Percentiles rank a stretch among this genome's conserved stretches.
These are phyloP conservation scores for Parmales sp. DNA, from an alignment of 108 stramenopile species.

Conservation along the genomic window DNA sequence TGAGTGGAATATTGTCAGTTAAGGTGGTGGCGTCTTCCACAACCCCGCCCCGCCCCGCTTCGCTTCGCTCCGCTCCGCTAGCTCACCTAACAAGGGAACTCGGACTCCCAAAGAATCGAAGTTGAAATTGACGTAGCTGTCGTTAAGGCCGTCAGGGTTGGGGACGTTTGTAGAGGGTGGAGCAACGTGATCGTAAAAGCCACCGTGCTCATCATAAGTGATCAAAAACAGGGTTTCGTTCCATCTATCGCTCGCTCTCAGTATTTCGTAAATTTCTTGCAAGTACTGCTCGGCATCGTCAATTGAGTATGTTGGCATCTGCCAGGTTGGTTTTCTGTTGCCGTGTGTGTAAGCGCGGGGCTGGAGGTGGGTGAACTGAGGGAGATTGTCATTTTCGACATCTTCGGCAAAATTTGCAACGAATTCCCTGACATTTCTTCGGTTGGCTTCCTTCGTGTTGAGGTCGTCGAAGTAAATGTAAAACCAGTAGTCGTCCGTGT, in stretches of 20 bases:
- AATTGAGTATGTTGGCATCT: background rate
- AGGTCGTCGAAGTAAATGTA: background rate
- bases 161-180: slow-evolving; percentile 1
- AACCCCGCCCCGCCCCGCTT: too few species aligned
- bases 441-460: background rate
- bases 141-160: background rate
- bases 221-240: slow-evolving; percentile 18
- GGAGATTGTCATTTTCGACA: background rate
- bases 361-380: background rate
- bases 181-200: slow-evolving; percentile 21
- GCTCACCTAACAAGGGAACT: slow-evolving; percentile 6
- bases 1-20: too few species aligned
- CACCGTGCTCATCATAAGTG: slow-evolving; percentile 23
- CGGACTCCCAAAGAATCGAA: slow-evolving; percentile 15
- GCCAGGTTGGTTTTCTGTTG: too few species aligned
- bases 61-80: too few species aligned
- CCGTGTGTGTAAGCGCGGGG: too few species aligned
- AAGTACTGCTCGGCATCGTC: slow-evolving; percentile 5
- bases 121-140: background rate
- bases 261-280: slow-evolving; percentile 16
- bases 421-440: too few species aligned
- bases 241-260: slow-evolving; percentile 8
- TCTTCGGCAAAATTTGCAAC: background rate
- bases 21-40: too few species aligned
- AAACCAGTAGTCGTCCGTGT: background rate